phyloP scores from a whole-genome alignment of 306 rosid genomes.

The Neltuma alba region DNA sequence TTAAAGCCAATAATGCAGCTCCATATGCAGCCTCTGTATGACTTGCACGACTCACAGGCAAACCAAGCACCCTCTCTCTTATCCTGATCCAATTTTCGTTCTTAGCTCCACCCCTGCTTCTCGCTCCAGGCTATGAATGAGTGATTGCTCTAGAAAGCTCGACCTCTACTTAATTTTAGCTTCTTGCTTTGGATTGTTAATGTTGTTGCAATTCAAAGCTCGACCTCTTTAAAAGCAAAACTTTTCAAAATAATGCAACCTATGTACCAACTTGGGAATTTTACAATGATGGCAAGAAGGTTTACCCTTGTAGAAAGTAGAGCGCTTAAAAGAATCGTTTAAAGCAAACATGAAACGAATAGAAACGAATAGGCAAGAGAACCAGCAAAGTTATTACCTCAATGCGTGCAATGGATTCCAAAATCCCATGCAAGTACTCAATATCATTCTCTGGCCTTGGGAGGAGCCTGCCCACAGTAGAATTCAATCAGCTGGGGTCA shows the following conservation, averaged over 20 bases:
- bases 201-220: background rate
- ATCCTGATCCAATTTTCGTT: conserved; percentile 83
- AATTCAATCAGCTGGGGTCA: conserved; percentile 23
- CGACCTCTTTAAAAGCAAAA: background rate
- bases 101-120: conserved; percentile 74
- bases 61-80: conserved; percentile 80
- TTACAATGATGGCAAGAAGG: background rate
- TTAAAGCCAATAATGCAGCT: conserved; percentile 84
- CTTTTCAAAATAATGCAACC: background rate
- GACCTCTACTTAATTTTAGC: background rate
- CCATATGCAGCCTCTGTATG: conserved; percentile 93
- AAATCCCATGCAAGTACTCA: conserved; percentile 79
- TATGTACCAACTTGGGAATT: background rate
- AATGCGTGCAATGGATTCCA: conserved; percentile 91
- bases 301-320: background rate
- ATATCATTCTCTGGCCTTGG: conserved; percentile 84
- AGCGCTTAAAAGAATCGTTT: background rate
- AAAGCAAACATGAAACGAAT: background rate
- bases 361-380: background rate
- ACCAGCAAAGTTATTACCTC: conserved; percentile 58
- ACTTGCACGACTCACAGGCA: conserved; percentile 68
- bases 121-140: background rate
- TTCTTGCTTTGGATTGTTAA: background rate
- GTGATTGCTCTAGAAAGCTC: background rate
- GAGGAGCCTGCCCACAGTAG: conserved; percentile 59